These are phyloP conservation scores for Lathyrus oleraceus DNA, from an alignment of 306 rosid genomes.

Conservation along the genomic window DNA sequence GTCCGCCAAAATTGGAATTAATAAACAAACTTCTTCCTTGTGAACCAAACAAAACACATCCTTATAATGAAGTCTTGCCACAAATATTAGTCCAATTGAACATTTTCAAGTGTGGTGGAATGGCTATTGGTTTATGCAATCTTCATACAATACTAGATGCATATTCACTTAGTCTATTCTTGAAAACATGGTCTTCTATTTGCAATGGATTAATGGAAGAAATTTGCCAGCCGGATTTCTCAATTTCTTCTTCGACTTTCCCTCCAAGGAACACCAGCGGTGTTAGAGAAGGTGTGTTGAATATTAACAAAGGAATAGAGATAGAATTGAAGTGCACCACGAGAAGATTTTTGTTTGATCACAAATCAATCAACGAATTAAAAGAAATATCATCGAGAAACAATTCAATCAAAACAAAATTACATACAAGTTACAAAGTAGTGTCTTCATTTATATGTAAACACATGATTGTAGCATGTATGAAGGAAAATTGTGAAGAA, in stretches of 20 bases:
- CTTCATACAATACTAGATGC: conserved; percentile 56
- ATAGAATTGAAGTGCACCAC: conserved; percentile 37
- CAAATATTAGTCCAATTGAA: conserved; percentile 51
- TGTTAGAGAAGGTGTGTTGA: conserved; percentile 26
- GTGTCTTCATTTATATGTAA: conserved; percentile 48
- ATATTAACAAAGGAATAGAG: conserved; percentile 5
- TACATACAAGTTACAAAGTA: conserved; percentile 41
- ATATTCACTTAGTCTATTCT: conserved; percentile 27
- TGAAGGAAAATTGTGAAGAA: conserved; percentile 9
- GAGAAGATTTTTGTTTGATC: conserved; percentile 45
- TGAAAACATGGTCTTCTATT: conserved; percentile 48
- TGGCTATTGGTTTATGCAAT: conserved; percentile 46
- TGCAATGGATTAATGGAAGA: conserved; percentile 21
- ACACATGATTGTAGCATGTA: conserved; percentile 42
- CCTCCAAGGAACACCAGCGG: conserved; percentile 42
- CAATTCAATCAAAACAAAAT: conserved; percentile 6
- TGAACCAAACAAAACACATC: conserved; percentile 40
- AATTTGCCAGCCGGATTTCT: conserved; percentile 37
- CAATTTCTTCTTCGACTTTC: conserved; percentile 33
- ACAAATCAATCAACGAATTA: conserved; percentile 26
- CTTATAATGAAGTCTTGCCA: conserved; percentile 23
- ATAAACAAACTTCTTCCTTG: conserved; percentile 47
- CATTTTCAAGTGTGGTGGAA: conserved; percentile 58
- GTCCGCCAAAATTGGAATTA: conserved; percentile 35
- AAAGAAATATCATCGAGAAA: neutral